Base-by-base conservation (phyloP, 768 basidiomycete species). In the Chalciporus sphaerocephalus region DNA sequence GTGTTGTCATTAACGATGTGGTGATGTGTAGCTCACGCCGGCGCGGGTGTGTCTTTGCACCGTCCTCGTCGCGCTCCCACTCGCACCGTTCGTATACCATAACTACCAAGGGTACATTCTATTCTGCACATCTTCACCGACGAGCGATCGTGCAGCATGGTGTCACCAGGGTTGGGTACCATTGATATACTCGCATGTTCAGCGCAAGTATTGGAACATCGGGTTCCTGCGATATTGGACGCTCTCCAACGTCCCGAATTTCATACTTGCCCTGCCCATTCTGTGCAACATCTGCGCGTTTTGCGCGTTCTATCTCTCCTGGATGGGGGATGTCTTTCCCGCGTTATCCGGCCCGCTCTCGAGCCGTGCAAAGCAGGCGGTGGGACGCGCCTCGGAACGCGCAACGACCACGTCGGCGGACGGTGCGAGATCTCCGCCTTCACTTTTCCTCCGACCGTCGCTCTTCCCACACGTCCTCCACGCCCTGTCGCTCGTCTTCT, bases 211-310 rank as follows among this genome's bases (percentile, higher is more conserved):
- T 64, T 99, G 95, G 96, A 74, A 87, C 60, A 69, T 76, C 35
- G 92, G 94, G 13, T 79, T 94, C 52, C 65, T 99, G 50, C 78
- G 73, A 3, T 98, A 98, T 65, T 99, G 91, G 91, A 84, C 84
- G 0, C 50, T 69, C 18, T 67, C 76, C 23, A 94, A 99, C 65
- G 55, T 92, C 2, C 96, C 96, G 37, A 96, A 97, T 65, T 88
- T 97, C 60, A 52, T 91, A 48, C 73, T 98, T 45, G 80, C 86
- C 13, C 57, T 79, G 0, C 95, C 95, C 0, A 74, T 85, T 0
- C 75, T 95, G 42, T 33, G 67, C 39, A 68, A 75, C 50, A 66
- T 83, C 28, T 65, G 75, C 43, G 42, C 34, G 2, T 66, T 68
- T 18, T 46, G 59, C 20, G 55, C 17, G 44, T 56, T 58, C 20